Evolutionary conservation across 2,329 filamentous ascomycete genomes (phyloP).

Genomic region (Elsinoe arachidis): DNA sequence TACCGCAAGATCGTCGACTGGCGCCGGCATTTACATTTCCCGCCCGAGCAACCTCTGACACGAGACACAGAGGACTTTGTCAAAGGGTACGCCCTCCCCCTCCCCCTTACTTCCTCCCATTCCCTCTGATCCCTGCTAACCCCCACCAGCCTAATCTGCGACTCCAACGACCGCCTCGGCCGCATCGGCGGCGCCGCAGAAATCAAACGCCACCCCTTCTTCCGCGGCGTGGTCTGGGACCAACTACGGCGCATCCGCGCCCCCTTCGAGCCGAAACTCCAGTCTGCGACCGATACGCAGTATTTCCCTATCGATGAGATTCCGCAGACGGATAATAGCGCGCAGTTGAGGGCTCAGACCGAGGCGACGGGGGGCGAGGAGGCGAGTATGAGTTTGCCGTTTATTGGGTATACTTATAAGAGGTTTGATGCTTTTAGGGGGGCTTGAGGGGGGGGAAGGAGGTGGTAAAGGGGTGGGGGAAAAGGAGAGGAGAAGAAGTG

Average conservation of each 20-base stretch:
- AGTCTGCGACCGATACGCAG: conserved; percentile 88
- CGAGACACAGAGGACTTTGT: conserved; percentile 87
- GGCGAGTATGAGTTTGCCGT: conserved; percentile 91
- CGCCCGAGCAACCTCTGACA: conserved; percentile 83
- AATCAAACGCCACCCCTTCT: conserved; percentile 91
- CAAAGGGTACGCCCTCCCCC: conserved; percentile 55
- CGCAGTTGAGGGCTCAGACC: conserved; percentile 74
- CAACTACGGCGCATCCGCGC: conserved; percentile 85
- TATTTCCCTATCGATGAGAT: conserved; percentile 99
- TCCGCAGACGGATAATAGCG: conserved; percentile 89
- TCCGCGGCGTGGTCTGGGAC: conserved; percentile 93
- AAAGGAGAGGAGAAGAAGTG: neutral
- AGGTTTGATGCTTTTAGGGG: conserved; percentile 65
- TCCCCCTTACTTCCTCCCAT: neutral
- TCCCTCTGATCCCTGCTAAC: conserved; percentile 12
- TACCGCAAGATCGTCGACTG: conserved; percentile 99
- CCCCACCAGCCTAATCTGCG: conserved; percentile 71
- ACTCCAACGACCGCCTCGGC: conserved; percentile 84
- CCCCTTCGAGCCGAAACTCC: conserved; percentile 88
- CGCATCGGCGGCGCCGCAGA: conserved; percentile 73
- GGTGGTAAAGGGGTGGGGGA: neutral
- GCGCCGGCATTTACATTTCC: conserved; percentile 92
- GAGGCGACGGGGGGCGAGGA: conserved; percentile 69
- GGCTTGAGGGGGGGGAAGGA: neutral
- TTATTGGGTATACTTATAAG: conserved; percentile 97